Conservation (phyloP, 192 early-diverging fungal species). For the Linnemannia hyalina region DNA sequence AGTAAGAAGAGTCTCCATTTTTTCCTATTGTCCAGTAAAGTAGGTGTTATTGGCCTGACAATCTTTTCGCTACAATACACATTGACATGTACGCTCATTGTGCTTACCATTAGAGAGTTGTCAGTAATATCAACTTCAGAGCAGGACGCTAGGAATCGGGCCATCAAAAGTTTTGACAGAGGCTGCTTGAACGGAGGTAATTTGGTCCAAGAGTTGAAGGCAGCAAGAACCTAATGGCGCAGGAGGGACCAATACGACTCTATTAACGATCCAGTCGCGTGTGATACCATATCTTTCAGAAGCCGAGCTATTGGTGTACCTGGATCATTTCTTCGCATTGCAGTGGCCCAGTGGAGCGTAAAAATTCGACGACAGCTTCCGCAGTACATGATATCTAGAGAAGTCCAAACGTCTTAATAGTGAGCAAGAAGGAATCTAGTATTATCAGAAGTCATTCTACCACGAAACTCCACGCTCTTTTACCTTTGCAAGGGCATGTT, state of each 20-base stretch:
- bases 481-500: conserved; percentile 21
- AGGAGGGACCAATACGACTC: background rate
- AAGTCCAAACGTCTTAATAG: background rate
- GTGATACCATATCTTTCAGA: background rate
- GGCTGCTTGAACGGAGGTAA: conserved; percentile 10
- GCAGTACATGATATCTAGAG: conserved; percentile 26
- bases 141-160: conserved; percentile 20
- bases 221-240: conserved; percentile 8
- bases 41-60: background rate
- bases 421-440: background rate
- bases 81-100: background rate
- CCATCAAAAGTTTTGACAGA: conserved; percentile 15
- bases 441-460: too few species aligned
- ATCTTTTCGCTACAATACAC: background rate
- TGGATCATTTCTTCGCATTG: conserved; percentile 3
- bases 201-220: conserved; percentile 22
- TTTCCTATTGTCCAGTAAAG: background rate
- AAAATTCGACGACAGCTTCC: conserved; percentile 16
- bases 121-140: conserved; percentile 13
- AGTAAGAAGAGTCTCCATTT: background rate
- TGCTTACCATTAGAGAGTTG: conserved; percentile 12
- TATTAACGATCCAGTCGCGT: background rate
- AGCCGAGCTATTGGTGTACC: background rate
- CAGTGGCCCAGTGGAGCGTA: conserved; percentile 18
- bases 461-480: background rate